Evolutionary conservation across 192 early-diverging fungal genomes (phyloP), one percentile per base, ranked within the genome.

Genomic region (Haplosporangium gracile): DNA sequence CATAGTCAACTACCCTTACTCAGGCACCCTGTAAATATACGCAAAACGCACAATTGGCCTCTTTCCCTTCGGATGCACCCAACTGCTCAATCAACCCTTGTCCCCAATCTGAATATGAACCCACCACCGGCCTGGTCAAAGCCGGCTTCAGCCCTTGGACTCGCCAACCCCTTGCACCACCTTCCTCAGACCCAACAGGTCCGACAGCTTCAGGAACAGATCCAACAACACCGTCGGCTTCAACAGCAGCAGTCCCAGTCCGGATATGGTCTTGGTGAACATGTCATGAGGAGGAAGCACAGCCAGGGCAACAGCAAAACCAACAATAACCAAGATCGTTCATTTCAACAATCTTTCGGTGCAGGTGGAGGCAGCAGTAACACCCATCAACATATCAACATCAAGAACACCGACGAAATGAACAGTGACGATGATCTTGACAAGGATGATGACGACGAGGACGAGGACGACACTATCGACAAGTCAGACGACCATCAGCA

Each of bases 91-190:
- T 73, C 83, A 26, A 76, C 78, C 8, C 69, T 80, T 39, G 63
- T 77, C 47, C 78, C 78, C n/a, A 78, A 85, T 68, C 65, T 85
- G 75, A 78, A 85, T 39, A 85, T 85, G 83, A 80, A 79, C 45
- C 83, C 78, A 26, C 83, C 83, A 15, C 69, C 83, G 2, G 29
- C 78, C 18, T 85, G 83, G 83, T 80, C 83, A 40, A 85, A 85
- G 60, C 75, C 83, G 1, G 78, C 83, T 24, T 79, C 74, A 43
- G 75, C 83, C 29, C 70, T 85, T 10, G 83, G 83, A 8, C 70
- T 85, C 4, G 60, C 73, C n/a, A 85, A 80, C 70, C 78, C 78
- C 1, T 65, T 85, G 55, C 53, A 76, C 32, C 83, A 85, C 32
- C 78, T 85, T 0, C 78, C 83, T 42, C 83, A 85, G 36, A 70